phyloP scores from a whole-genome alignment of 2,329 filamentous ascomycete species.

The Thelonectria olida region DNA sequence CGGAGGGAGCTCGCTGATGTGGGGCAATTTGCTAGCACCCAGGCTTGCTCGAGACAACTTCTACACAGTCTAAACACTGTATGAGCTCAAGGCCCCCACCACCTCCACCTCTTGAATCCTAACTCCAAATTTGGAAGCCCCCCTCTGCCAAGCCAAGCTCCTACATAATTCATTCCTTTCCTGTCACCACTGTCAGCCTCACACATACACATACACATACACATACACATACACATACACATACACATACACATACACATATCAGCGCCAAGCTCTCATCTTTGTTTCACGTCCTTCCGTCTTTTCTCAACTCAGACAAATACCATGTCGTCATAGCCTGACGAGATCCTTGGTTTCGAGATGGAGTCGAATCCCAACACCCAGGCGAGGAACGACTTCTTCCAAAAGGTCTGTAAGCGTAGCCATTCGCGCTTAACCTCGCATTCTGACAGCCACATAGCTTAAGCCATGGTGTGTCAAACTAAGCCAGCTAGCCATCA shows the following conservation, averaged over 20 bases:
- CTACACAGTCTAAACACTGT: background rate
- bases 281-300: background rate
- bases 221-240: too few relatives aligned
- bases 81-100: background rate
- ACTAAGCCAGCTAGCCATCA: conserved; percentile 66
- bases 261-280: background rate
- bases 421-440: background rate
- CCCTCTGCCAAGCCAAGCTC: too few relatives aligned
- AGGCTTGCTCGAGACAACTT: background rate
- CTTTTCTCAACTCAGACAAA: too few relatives aligned
- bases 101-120: background rate
- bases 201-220: too few relatives aligned
- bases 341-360: conserved; percentile 30
- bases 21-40: background rate
- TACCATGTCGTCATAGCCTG: conserved; percentile 34
- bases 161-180: too few relatives aligned
- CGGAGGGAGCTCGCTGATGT: background rate
- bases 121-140: conserved; percentile 8
- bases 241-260: background rate
- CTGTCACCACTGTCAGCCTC: too few relatives aligned
- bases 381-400: conserved; percentile 43
- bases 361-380: conserved; percentile 39
- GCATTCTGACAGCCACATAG: conserved; percentile 46
- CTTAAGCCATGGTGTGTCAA: conserved; percentile 71
- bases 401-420: conserved; percentile 40